These are phyloP conservation scores for Casuarina glauca DNA, from an alignment of 306 rosid genomes.

Conservation along the genomic window DNA sequence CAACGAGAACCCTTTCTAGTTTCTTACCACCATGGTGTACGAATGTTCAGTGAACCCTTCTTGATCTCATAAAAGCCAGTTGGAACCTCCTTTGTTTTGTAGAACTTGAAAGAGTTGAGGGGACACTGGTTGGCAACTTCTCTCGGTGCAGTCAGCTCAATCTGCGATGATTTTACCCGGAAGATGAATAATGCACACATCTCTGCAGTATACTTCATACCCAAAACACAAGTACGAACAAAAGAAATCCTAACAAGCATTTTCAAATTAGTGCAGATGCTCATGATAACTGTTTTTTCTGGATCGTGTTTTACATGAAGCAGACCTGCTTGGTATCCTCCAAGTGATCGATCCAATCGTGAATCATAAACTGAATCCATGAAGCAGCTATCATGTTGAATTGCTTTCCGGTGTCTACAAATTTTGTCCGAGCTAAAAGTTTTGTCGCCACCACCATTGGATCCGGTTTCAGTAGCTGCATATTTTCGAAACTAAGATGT, in stretches of 20 bases:
- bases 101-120: conserved; percentile 53
- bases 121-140: conserved; percentile 58
- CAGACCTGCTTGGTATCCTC: conserved; percentile 51
- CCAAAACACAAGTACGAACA: too few species aligned
- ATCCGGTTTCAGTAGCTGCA: conserved; percentile 56
- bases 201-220: not conserved
- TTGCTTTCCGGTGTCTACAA: conserved; percentile 55
- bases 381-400: conserved; percentile 67
- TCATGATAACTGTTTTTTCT: not conserved
- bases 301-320: not conserved
- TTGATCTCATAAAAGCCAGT: conserved; percentile 46
- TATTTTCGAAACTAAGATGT: not conserved
- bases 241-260: not conserved
- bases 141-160: conserved; percentile 44
- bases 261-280: not conserved
- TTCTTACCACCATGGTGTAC: conserved; percentile 67
- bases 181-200: not conserved
- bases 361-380: conserved; percentile 72
- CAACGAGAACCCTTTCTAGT: not conserved
- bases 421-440: conserved; percentile 42
- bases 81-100: conserved; percentile 47
- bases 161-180: conserved; percentile 2
- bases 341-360: conserved; percentile 65
- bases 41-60: conserved; percentile 35
- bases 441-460: conserved; percentile 59